phyloP scores from a whole-genome alignment of 768 basidiomycete species.

The Termitomyces sp. region DNA sequence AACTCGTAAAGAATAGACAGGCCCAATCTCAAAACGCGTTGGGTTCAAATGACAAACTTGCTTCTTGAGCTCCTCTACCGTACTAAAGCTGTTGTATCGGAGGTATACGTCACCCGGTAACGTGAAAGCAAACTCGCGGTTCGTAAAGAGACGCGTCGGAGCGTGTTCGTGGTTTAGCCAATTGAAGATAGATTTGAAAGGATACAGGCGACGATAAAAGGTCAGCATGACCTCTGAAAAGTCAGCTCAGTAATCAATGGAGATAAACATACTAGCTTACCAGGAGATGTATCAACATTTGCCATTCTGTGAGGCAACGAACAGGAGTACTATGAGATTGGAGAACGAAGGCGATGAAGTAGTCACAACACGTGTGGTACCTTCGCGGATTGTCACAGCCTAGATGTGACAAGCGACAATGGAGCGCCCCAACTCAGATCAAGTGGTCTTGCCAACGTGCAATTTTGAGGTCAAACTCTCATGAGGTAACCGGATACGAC shows the following conservation, averaged over 20 bases:
- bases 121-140: conserved; percentile 96
- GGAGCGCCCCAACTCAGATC: background rate
- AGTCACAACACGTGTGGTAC: conserved; percentile 7
- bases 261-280: background rate
- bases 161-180: conserved; percentile 94
- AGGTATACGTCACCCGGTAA: conserved; percentile 87
- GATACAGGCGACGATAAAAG: conserved; percentile 90
- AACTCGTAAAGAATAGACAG: conserved; percentile 84
- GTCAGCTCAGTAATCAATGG: background rate
- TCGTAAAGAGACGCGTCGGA: conserved; percentile 77
- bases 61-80: conserved; percentile 85
- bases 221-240: conserved; percentile 40
- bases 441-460: background rate
- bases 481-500: background rate
- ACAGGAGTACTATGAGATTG: background rate
- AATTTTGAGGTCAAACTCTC: no score
- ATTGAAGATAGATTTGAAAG: conserved; percentile 87
- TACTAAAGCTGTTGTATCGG: conserved; percentile 88
- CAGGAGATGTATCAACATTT: conserved; percentile 10
- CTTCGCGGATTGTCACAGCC: background rate
- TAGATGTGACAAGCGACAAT: background rate
- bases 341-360: no score
- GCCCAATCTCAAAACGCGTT: conserved; percentile 94
- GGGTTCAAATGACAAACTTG: conserved; percentile 83
- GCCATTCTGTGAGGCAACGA: conserved; percentile 3